phyloP scores from a whole-genome alignment of 2,329 filamentous ascomycete species.

The Elsinoe fawcettii region DNA sequence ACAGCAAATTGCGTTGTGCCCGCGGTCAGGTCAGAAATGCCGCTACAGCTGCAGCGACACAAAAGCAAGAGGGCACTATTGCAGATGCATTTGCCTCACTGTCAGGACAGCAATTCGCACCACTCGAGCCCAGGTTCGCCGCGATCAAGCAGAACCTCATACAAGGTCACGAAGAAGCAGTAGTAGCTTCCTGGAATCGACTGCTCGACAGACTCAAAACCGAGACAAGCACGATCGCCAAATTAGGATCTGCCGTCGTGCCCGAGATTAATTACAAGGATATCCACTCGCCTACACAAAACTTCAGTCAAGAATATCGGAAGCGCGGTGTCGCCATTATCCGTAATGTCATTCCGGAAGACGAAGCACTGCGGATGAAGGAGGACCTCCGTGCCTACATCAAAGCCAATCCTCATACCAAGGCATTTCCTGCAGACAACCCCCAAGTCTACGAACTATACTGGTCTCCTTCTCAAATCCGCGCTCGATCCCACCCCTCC shows the following conservation, averaged over 20 bases:
- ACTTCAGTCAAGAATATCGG: conserved; percentile 51
- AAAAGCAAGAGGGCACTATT: conserved; percentile 43
- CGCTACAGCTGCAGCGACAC: conserved; percentile 23
- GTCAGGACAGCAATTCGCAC: conserved; percentile 39
- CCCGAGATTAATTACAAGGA: conserved; percentile 43
- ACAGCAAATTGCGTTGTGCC: not conserved
- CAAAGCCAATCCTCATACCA: conserved; percentile 38
- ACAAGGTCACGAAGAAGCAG: conserved; percentile 40
- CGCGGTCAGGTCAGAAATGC: conserved; percentile 1
- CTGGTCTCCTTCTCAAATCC: conserved; percentile 42
- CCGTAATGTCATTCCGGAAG: conserved; percentile 37
- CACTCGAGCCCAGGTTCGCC: conserved; percentile 40
- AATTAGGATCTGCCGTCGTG: conserved; percentile 36
- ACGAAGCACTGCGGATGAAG: conserved; percentile 40
- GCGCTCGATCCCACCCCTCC: conserved; percentile 40
- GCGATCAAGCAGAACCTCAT: conserved; percentile 39
- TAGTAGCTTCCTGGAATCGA: conserved; percentile 41
- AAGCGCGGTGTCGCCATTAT: conserved; percentile 48
- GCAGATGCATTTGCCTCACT: conserved; percentile 45
- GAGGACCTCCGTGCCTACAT: conserved; percentile 39
- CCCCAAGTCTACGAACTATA: conserved; percentile 47
- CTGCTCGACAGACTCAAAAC: conserved; percentile 36
- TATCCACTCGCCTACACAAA: conserved; percentile 40
- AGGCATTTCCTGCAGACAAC: conserved; percentile 41
- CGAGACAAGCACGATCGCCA: conserved; percentile 39